Conservation (phyloP, 441 rosid genomes). For the Cnidoscolus chayamansa region DNA sequence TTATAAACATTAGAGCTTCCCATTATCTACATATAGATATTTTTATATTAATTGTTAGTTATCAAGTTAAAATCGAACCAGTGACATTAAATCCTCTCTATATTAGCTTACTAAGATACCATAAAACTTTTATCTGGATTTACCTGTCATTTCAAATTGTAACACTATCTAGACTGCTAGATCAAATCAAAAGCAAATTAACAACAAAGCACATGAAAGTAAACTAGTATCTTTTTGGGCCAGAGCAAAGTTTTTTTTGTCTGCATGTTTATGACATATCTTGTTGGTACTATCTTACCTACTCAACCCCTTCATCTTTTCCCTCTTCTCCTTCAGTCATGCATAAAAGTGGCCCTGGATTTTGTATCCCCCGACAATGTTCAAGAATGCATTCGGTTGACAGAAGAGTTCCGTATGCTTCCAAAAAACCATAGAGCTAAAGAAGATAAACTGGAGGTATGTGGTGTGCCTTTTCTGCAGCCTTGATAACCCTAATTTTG, state of each 20-base stretch:
- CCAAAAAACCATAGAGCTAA: slow-evolving; percentile 61
- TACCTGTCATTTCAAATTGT: neutral
- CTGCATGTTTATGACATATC: neutral
- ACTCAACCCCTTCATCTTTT: neutral
- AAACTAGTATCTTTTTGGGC: neutral
- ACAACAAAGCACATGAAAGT: neutral
- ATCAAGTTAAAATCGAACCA: slow-evolving; percentile 7
- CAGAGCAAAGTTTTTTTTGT: neutral
- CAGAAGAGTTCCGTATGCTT: slow-evolving; percentile 72
- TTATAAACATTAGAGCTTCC: neutral
- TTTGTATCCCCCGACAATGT: slow-evolving; percentile 84
- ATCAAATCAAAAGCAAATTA: neutral
- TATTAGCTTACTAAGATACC: neutral
- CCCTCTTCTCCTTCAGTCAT: slow-evolving; percentile 43
- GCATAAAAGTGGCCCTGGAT: slow-evolving; percentile 84
- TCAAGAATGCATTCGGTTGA: slow-evolving; percentile 62
- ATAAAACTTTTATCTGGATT: neutral
- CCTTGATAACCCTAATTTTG: neutral
- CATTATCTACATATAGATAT: neutral
- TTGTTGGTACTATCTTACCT: neutral
- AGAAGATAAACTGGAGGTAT: slow-evolving; percentile 82
- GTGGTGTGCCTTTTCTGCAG: neutral
- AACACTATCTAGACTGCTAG: neutral
- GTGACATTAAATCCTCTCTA: neutral
- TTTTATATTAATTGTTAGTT: neutral